Conservation (phyloP, 2,329 filamentous ascomycete species). For the Septoria linicola region DNA sequence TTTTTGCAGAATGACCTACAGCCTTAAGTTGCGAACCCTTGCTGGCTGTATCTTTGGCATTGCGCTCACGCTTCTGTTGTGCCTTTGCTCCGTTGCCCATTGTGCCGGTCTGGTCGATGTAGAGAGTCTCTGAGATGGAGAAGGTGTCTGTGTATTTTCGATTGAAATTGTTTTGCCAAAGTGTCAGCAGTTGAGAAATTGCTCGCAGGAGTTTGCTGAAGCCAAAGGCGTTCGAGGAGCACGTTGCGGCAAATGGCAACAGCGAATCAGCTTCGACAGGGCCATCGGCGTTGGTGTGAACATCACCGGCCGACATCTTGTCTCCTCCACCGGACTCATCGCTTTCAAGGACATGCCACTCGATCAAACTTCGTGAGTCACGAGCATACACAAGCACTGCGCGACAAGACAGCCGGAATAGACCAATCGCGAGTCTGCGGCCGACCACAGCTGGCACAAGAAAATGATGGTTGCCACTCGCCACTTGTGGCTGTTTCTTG, state of each 20-base stretch:
- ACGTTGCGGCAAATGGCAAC: background rate
- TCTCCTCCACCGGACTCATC: too few species aligned
- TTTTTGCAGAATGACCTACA: slow-evolving; percentile 13
- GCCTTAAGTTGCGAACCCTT: slow-evolving; percentile 28
- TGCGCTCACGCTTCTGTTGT: slow-evolving; percentile 69
- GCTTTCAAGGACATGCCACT: background rate
- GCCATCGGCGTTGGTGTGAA: too few species aligned
- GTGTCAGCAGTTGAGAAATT: background rate
- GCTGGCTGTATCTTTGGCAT: slow-evolving; percentile 60
- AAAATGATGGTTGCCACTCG: slow-evolving; percentile 11
- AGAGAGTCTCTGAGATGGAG: background rate
- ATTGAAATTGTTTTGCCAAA: background rate
- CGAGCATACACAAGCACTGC: background rate
- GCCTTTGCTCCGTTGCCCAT: slow-evolving; percentile 58
- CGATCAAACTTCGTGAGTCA: background rate
- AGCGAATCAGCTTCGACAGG: too few species aligned
- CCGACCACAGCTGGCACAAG: slow-evolving; percentile 5
- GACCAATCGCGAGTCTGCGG: slow-evolving; percentile 11
- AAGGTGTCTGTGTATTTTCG: background rate
- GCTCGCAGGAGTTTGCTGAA: slow-evolving; percentile 6
- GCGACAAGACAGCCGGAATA: background rate
- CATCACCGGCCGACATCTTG: too few species aligned
- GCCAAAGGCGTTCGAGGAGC: slow-evolving; percentile 10
- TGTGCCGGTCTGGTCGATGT: slow-evolving; percentile 2
- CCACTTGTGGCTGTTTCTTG: slow-evolving; percentile 15